Conservation (phyloP, 345 rosid species). For the Ricinus communis region DNA sequence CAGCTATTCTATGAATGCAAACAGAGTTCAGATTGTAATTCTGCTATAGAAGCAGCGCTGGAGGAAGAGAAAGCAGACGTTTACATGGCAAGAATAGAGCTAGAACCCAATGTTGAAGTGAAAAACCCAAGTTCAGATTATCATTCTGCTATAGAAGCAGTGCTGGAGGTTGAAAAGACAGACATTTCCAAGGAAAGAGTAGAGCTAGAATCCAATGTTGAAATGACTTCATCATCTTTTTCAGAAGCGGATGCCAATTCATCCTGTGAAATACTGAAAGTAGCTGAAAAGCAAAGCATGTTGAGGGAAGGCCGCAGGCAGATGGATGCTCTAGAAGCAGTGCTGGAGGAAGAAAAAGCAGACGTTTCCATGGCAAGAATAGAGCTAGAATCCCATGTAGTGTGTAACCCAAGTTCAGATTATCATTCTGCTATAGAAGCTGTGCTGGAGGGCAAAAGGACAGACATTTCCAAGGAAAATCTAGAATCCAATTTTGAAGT, state of each 20-base stretch:
- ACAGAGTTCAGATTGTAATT: conserved; percentile 17
- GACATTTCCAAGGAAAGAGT: conserved; percentile 14
- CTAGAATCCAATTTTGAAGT: conserved; percentile 15
- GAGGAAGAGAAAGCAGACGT: conserved; percentile 21
- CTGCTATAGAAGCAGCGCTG: conserved; percentile 18
- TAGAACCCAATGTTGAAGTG: conserved; percentile 13
- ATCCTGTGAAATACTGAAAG: conserved; percentile 12
- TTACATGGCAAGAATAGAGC: conserved; percentile 15
- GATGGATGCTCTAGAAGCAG: conserved; percentile 15
- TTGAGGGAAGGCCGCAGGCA: conserved; percentile 11
- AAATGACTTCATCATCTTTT: conserved; percentile 18
- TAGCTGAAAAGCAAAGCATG: conserved; percentile 10
- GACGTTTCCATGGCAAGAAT: too few species aligned
- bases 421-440: conserved; percentile 20
- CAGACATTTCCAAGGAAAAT: conserved; percentile 11
- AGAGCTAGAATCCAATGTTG: conserved; percentile 20
- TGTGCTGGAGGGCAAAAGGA: conserved; percentile 16
- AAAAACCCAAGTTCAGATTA: neutral
- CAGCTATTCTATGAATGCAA: conserved; percentile 25
- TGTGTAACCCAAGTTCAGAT: conserved; percentile 20
- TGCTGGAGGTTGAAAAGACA: conserved; percentile 17
- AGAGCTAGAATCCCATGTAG: neutral
- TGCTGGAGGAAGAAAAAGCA: too few species aligned
- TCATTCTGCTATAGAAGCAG: conserved; percentile 19
- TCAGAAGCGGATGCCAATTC: conserved; percentile 4